phyloP scores from a whole-genome alignment of 805 yeast species.

The Candida alai region DNA sequence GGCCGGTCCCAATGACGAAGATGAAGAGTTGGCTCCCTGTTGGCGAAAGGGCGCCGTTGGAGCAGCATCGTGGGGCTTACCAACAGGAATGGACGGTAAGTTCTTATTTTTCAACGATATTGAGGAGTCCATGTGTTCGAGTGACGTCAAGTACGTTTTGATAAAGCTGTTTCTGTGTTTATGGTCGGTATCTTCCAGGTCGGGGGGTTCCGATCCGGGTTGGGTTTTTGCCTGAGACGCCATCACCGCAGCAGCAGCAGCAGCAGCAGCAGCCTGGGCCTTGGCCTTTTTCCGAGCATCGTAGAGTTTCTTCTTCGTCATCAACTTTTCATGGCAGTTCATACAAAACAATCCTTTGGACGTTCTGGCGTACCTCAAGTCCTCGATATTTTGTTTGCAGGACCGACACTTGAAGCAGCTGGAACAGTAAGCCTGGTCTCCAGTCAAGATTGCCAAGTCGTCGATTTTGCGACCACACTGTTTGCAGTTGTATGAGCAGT shows the following conservation, averaged over 20 bases:
- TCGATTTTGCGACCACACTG: constrained; percentile 84
- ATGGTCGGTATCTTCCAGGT: background rate
- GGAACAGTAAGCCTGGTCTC: constrained; percentile 92
- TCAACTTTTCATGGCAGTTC: constrained; percentile 80
- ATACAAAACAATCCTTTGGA: constrained; percentile 91
- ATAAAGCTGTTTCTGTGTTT: constrained; percentile 6
- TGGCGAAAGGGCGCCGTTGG: no score
- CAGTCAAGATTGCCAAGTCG: constrained; percentile 90
- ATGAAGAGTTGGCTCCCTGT: no score
- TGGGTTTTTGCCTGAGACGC: constrained; percentile 1
- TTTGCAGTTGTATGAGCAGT: constrained; percentile 88
- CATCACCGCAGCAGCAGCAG: background rate
- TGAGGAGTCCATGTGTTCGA: constrained; percentile 8
- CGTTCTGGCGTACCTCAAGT: constrained; percentile 86
- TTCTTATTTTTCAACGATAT: constrained; percentile 11
- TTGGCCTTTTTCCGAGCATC: constrained; percentile 41
- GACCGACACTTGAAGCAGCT: constrained; percentile 85
- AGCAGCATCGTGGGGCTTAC: background rate
- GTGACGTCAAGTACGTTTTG: constrained; percentile 7
- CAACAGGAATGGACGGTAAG: constrained; percentile 13
- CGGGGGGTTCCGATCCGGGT: no score
- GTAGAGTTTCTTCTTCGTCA: constrained; percentile 69
- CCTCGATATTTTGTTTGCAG: constrained; percentile 82
- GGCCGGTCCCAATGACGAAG: no score
- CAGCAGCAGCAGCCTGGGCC: background rate